Conservation (phyloP, 768 basidiomycete genomes). For the Hypholoma fasciculare region DNA sequence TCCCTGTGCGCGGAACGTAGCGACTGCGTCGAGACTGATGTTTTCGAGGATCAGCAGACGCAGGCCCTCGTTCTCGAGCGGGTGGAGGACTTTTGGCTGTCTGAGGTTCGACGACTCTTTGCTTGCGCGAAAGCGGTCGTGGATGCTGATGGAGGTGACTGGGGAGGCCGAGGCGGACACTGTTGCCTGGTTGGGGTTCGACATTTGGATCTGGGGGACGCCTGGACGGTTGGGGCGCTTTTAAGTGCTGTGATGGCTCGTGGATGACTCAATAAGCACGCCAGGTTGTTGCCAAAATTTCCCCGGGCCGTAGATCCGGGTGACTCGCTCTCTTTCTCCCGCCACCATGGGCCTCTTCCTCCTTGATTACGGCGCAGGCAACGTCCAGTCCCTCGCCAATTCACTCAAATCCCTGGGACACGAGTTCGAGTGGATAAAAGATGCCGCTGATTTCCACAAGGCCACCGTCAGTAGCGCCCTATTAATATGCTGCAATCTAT, state of each 20-base stretch:
- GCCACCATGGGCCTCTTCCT: slow-evolving; percentile 64
- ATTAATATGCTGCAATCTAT: slow-evolving; percentile 3
- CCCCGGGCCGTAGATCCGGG: slow-evolving; percentile 19
- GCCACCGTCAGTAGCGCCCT: slow-evolving; percentile 72
- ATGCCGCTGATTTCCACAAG: slow-evolving; percentile 77
- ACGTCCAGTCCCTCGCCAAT: slow-evolving; percentile 92
- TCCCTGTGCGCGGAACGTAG: slow-evolving; percentile 75
- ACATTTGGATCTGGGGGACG: not conserved
- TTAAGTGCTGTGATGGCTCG: not conserved
- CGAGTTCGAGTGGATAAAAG: slow-evolving; percentile 85
- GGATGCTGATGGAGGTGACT: slow-evolving; percentile 33
- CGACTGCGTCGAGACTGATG: slow-evolving; percentile 89
- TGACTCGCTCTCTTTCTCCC: slow-evolving; percentile 14
- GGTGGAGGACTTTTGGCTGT: slow-evolving; percentile 73
- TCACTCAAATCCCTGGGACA: slow-evolving; percentile 83
- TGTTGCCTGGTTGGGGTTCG: slow-evolving; percentile 37
- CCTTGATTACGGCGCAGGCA: slow-evolving; percentile 96
- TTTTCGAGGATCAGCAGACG: slow-evolving; percentile 91
- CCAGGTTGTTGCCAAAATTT: slow-evolving; percentile 11
- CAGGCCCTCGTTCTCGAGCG: slow-evolving; percentile 79
- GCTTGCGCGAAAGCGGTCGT: slow-evolving; percentile 39
- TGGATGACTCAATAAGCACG: slow-evolving; percentile 19
- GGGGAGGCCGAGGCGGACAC: slow-evolving; percentile 61
- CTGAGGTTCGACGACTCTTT: slow-evolving; percentile 36
- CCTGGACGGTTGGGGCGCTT: not conserved